phyloP scores from a whole-genome alignment of 2,329 filamentous ascomycete species.

The Colletotrichum melonis region DNA sequence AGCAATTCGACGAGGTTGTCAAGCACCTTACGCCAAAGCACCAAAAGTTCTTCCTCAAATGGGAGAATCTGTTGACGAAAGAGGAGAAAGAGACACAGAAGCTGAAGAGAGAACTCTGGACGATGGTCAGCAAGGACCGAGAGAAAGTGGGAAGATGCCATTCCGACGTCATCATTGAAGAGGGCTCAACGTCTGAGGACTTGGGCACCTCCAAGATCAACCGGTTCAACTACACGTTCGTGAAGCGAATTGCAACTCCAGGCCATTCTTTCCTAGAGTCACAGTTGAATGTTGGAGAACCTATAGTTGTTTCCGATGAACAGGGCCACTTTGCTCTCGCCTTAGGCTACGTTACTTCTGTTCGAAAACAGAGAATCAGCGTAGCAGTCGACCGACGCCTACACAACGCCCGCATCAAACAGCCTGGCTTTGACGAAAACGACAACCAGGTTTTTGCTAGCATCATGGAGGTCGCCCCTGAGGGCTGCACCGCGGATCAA shows the following conservation, averaged over 20 bases:
- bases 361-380: constrained; percentile 80
- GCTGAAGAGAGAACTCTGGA: constrained; percentile 92
- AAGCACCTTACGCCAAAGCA: constrained; percentile 80
- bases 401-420: constrained; percentile 84
- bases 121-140: constrained; percentile 89
- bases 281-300: constrained; percentile 87
- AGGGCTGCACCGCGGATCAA: constrained; percentile 63
- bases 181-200: constrained; percentile 79
- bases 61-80: constrained; percentile 92
- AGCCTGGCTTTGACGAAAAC: constrained; percentile 78
- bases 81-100: constrained; percentile 93
- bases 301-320: constrained; percentile 96
- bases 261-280: constrained; percentile 91
- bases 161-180: constrained; percentile 84
- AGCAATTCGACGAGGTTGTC: constrained; percentile 85
- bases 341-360: constrained; percentile 87
- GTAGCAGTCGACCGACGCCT: constrained; percentile 92
- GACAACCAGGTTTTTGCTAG: constrained; percentile 89
- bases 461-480: constrained; percentile 84
- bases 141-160: constrained; percentile 93
- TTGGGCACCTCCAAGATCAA: constrained; percentile 84
- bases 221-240: constrained; percentile 86
- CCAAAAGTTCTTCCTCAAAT: constrained; percentile 89
- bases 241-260: constrained; percentile 72
- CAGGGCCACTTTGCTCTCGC: constrained; percentile 94